Evolutionary conservation across 2,329 filamentous ascomycete species (phyloP).

Genomic region (Massarina eburnea): DNA sequence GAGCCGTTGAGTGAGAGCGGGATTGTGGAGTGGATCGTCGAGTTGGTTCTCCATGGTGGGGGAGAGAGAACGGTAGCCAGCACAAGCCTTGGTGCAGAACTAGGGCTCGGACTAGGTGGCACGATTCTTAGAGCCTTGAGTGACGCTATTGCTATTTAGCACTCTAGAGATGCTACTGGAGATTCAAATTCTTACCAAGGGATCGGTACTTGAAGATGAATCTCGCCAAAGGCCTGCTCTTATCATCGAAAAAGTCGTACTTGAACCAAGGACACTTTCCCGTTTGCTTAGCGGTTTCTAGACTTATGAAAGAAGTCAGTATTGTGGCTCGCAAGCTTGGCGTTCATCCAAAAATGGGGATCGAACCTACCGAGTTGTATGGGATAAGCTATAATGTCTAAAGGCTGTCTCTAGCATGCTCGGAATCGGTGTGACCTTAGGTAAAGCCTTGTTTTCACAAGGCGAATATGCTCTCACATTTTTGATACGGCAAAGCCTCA

Average conservation of each 20-base stretch:
- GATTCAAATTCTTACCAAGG: conserved; percentile 2
- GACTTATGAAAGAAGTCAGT: not conserved
- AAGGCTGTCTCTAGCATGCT: not conserved
- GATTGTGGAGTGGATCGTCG: no score
- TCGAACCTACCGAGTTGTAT: no score
- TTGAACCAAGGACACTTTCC: not conserved
- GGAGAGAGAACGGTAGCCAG: no score
- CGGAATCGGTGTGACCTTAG: not conserved
- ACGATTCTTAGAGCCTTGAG: not conserved
- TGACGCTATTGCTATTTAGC: not conserved
- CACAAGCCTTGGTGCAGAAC: not conserved
- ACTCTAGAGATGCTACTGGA: not conserved
- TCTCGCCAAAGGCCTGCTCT: conserved; percentile 10
- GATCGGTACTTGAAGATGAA: conserved; percentile 21
- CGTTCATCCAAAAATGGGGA: no score
- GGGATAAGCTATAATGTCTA: no score
- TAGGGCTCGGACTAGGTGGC: not conserved
- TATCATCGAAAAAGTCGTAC: conserved; percentile 2
- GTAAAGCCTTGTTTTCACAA: not conserved
- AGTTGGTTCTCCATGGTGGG: no score
- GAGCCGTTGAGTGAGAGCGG: no score
- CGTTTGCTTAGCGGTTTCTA: conserved; percentile 1
- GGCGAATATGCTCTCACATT: no score
- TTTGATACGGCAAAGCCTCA: no score
- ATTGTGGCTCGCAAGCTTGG: no score